Percentiles rank a stretch among this genome's conserved stretches.
These are phyloP conservation scores for Hygrocybe coccinea DNA, from an alignment of 768 basidiomycete species.

Conservation along the genomic window DNA sequence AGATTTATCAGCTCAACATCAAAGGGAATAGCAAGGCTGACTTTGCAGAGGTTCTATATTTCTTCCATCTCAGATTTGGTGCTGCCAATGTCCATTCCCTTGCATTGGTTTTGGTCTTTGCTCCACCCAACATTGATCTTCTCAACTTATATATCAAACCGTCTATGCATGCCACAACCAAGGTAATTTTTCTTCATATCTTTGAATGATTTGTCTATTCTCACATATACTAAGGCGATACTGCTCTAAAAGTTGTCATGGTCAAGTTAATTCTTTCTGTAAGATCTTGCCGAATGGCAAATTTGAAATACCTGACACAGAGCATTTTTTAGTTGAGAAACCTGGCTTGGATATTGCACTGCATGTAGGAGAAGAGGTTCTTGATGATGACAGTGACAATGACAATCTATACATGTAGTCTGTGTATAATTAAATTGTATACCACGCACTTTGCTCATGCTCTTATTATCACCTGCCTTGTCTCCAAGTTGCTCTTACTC, in stretches of 20 bases:
- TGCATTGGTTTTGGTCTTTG: conserved; percentile 21
- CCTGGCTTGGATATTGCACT: conserved; percentile 18
- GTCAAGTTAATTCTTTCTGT: conserved; percentile 16
- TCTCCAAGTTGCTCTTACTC: no score
- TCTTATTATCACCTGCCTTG: neutral
- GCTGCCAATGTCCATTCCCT: conserved; percentile 3
- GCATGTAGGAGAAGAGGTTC: conserved; percentile 1
- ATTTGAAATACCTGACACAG: neutral
- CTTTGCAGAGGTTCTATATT: conserved; percentile 23
- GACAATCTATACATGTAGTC: neutral
- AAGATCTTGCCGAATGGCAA: conserved; percentile 2
- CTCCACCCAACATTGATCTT: conserved; percentile 15
- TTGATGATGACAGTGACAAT: neutral
- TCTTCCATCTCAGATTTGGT: conserved; percentile 9
- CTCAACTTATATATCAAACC: conserved; percentile 14
- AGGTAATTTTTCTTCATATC: conserved; percentile 1
- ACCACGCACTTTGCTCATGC: neutral
- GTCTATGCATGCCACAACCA: conserved; percentile 16
- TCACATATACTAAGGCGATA: conserved; percentile 13
- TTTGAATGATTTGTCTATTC: conserved; percentile 8
- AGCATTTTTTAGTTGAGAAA: conserved; percentile 21
- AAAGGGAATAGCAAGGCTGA: neutral
- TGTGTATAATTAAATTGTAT: neutral
- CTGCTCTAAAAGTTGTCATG: conserved; percentile 10
- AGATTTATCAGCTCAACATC: neutral